A percentile compares a stretch with the other conserved stretches of the same genome.
Evolutionary conservation across 2,329 filamentous ascomycete species (phyloP).

Genomic region (Lachnellula willkommii): DNA sequence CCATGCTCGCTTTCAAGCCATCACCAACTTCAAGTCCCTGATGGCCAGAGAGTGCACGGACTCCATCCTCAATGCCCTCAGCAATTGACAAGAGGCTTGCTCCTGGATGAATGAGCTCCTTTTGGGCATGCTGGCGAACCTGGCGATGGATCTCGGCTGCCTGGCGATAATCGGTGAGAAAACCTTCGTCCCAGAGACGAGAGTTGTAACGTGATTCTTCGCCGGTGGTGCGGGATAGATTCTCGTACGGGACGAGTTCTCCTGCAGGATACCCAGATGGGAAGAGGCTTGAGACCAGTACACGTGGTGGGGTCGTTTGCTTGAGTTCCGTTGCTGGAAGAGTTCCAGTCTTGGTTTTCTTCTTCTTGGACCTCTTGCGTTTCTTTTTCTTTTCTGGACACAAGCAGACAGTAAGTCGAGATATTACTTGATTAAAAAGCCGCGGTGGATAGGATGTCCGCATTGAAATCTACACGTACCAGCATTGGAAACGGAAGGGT

Average conservation of each 20-base stretch:
- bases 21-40: conserved; percentile 73
- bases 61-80: conserved; percentile 79
- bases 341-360: conserved; percentile 50
- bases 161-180: conserved; percentile 74
- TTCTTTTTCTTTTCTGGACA: conserved; percentile 49
- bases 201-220: conserved; percentile 82
- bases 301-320: conserved; percentile 72
- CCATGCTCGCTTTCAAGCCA: conserved; percentile 72
- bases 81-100: conserved; percentile 76
- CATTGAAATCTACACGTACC: conserved; percentile 7
- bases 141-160: conserved; percentile 87
- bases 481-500: background rate
- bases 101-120: conserved; percentile 71
- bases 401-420: background rate
- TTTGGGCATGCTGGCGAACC: conserved; percentile 74
- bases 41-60: conserved; percentile 71
- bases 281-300: conserved; percentile 69
- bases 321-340: conserved; percentile 58
- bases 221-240: conserved; percentile 70
- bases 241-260: conserved; percentile 78
- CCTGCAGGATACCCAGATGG: conserved; percentile 67
- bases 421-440: background rate
- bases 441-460: background rate
- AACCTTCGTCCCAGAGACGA: conserved; percentile 67
- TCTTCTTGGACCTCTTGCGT: conserved; percentile 57